Evolutionary conservation across 106 monocot genomes (phyloP).

Genomic region (Dendrobium officinale): DNA sequence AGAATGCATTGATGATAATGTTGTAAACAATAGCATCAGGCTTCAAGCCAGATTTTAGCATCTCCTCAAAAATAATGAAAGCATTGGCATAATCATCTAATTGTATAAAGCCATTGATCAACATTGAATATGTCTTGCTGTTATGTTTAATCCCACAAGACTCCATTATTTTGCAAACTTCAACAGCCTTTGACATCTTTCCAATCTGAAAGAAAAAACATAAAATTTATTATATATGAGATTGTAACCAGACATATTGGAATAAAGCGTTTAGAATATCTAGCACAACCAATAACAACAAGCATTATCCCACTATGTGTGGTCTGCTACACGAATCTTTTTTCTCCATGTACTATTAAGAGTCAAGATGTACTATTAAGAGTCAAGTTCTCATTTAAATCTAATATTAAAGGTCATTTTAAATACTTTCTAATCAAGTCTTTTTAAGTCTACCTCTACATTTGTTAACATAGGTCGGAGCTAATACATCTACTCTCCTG

Average conservation of each 20-base stretch:
- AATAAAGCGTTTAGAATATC: not conserved
- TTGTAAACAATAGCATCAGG: constrained; percentile 88
- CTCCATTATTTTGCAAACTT: constrained; percentile 67
- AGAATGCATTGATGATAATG: constrained; percentile 85
- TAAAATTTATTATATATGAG: not conserved
- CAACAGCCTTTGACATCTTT: constrained; percentile 73
- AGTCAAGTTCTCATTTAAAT: too few relatives aligned
- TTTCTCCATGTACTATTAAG: too few relatives aligned
- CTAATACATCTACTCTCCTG: too few relatives aligned
- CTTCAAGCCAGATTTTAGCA: constrained; percentile 59
- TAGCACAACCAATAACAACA: too few relatives aligned
- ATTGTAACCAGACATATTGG: not conserved
- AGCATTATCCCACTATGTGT: too few relatives aligned
- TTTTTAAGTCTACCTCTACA: too few relatives aligned
- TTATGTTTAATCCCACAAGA: constrained; percentile 83
- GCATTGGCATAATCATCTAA: constrained; percentile 92
- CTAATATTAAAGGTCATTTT: too few relatives aligned
- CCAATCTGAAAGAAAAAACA: constrained; percentile 53
- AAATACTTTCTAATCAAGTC: too few relatives aligned
- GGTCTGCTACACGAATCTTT: too few relatives aligned
- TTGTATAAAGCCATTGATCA: constrained; percentile 88
- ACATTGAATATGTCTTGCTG: constrained; percentile 89
- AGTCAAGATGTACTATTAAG: too few relatives aligned
- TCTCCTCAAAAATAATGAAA: constrained; percentile 85
- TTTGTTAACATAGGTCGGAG: too few relatives aligned